A percentile compares a stretch with the other conserved stretches of the same genome.
Conservation (phyloP, 768 basidiomycete genomes). For the Mycena venus region DNA sequence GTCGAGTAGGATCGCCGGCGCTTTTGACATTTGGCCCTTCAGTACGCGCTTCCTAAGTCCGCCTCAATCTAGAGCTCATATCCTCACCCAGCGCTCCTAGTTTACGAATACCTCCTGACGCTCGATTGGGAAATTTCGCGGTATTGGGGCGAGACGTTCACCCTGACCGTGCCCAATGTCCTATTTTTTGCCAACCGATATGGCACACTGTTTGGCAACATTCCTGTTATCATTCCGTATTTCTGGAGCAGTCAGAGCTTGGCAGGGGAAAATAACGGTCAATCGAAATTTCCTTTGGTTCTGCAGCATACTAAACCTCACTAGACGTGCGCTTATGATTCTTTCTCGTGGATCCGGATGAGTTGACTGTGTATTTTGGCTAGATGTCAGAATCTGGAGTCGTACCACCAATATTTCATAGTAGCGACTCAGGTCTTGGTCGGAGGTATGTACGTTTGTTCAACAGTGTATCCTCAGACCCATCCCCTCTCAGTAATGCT, state of each 20-base stretch:
- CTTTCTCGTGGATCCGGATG: not conserved
- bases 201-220: not conserved
- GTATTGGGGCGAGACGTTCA: not conserved
- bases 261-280: not conserved
- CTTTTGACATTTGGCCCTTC: too few species aligned
- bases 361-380: not conserved
- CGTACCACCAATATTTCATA: not conserved
- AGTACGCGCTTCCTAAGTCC: too few species aligned
- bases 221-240: not conserved
- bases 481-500: too few species aligned
- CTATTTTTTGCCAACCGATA: conserved; percentile 15
- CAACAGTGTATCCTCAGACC: too few species aligned
- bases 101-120: not conserved
- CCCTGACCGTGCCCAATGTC: not conserved
- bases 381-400: not conserved
- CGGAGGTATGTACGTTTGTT: too few species aligned
- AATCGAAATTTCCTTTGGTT: not conserved
- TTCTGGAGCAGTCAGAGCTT: not conserved
- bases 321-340: not conserved
- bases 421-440: not conserved
- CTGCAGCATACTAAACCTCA: not conserved
- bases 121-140: conserved; percentile 12
- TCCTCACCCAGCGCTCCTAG: not conserved
- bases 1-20: too few species aligned
- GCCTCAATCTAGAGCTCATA: too few species aligned